phyloP scores from a whole-genome alignment of 768 basidiomycete species.

The Mycena olivaceomarginata region DNA sequence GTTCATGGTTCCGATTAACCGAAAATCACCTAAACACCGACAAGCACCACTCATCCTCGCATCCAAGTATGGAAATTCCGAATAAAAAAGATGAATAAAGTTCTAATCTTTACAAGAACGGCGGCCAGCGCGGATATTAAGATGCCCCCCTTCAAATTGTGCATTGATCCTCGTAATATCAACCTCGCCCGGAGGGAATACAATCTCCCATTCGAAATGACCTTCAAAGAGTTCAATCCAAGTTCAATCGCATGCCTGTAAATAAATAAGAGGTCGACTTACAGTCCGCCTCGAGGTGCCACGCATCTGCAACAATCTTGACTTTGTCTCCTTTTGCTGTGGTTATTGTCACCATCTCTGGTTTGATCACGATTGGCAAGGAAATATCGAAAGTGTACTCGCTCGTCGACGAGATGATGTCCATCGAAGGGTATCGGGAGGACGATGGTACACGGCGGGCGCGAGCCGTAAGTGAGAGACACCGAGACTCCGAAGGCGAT shows the following conservation, averaged over 20 bases:
- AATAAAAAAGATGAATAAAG: background rate
- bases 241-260: slow-evolving; percentile 5
- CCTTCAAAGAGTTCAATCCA: slow-evolving; percentile 55
- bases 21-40: background rate
- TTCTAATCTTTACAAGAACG: slow-evolving; percentile 14
- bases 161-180: slow-evolving; percentile 74
- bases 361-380: slow-evolving; percentile 66
- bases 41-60: slow-evolving; percentile 34
- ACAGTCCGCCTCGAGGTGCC: slow-evolving; percentile 78
- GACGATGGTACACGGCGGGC: slow-evolving; percentile 52
- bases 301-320: slow-evolving; percentile 76
- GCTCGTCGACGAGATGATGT: slow-evolving; percentile 60
- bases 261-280: slow-evolving; percentile 52
- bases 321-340: slow-evolving; percentile 77
- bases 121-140: slow-evolving; percentile 63
- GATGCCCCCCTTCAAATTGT: slow-evolving; percentile 66
- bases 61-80: slow-evolving; percentile 20
- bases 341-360: slow-evolving; percentile 80
- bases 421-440: slow-evolving; percentile 64
- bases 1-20: slow-evolving; percentile 71
- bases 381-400: slow-evolving; percentile 68
- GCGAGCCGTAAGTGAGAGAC: slow-evolving; percentile 53
- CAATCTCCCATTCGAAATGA: slow-evolving; percentile 79
- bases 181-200: slow-evolving; percentile 71
- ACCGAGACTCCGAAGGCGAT: slow-evolving; percentile 25